phyloP scores from a whole-genome alignment of 139 green algal genomes.

The Chlorella sorokiniana region DNA sequence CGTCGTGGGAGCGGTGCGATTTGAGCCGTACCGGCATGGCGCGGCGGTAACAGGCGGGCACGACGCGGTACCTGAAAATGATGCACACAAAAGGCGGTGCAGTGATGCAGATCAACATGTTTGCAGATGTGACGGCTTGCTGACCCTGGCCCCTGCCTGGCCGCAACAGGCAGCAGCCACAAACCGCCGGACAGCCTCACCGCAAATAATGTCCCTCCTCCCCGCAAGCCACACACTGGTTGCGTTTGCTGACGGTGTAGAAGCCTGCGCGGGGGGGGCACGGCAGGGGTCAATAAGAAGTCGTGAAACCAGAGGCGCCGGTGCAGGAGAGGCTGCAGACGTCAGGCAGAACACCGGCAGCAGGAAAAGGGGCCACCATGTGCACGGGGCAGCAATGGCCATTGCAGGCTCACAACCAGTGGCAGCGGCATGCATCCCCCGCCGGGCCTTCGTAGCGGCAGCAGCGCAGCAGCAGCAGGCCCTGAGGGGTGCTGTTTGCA shows the following conservation, averaged over 20 bases:
- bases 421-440: too few species aligned
- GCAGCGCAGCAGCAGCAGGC: too few species aligned
- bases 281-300: too few species aligned
- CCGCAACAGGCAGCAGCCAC: not conserved
- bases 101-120: not conserved
- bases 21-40: slow-evolving; percentile 75
- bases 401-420: too few species aligned
- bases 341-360: too few species aligned
- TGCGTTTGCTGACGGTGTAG: slow-evolving; percentile 66
- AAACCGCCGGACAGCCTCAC: slow-evolving; percentile 7
- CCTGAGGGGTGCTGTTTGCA: too few species aligned
- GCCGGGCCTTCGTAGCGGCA: too few species aligned
- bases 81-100: not conserved
- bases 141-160: not conserved
- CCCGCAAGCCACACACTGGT: slow-evolving; percentile 79
- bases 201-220: slow-evolving; percentile 73
- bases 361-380: too few species aligned
- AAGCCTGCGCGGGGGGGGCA: too few species aligned
- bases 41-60: slow-evolving; percentile 80
- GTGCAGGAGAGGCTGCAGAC: not conserved
- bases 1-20: slow-evolving; percentile 79
- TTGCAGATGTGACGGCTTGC: not conserved
- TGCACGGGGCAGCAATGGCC: too few species aligned
- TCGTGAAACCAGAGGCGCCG: not conserved
- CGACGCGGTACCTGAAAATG: slow-evolving; percentile 57